Conservation (phyloP, 257 asterid genomes). For the Paraleonurus japonicus region DNA sequence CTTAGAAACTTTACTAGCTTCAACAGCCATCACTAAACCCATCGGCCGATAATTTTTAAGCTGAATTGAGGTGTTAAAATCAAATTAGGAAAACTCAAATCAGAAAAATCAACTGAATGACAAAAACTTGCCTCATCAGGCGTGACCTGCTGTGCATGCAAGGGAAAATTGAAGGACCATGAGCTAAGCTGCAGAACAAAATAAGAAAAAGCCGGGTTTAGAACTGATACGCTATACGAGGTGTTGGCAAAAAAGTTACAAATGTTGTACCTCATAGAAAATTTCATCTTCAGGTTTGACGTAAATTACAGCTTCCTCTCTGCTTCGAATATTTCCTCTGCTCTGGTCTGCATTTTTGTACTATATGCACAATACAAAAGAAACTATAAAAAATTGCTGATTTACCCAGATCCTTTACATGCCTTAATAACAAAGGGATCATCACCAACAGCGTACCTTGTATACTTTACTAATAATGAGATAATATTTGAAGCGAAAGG, state of each 20-base stretch:
- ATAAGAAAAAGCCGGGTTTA: constrained; percentile 15
- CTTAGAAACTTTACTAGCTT: constrained; percentile 50
- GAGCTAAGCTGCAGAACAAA: constrained; percentile 73
- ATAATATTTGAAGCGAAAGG: constrained; percentile 70
- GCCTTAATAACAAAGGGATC: not conserved
- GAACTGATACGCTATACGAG: constrained; percentile 15
- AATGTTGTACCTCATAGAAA: constrained; percentile 53
- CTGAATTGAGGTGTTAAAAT: constrained; percentile 40
- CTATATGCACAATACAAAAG: constrained; percentile 34
- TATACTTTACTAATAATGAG: constrained; percentile 76
- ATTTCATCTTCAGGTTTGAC: constrained; percentile 78
- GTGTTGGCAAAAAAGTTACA: not conserved
- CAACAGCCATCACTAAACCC: constrained; percentile 86
- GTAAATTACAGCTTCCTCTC: constrained; percentile 57
- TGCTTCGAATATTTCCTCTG: constrained; percentile 33
- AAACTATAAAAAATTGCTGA: constrained; percentile 1
- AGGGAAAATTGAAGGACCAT: constrained; percentile 82
- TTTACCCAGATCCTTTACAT: not conserved
- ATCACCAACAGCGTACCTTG: constrained; percentile 45
- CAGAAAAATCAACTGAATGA: not conserved
- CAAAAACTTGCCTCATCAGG: constrained; percentile 58
- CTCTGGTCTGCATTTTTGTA: constrained; percentile 52
- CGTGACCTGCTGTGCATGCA: constrained; percentile 56
- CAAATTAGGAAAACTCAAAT: constrained; percentile 4
- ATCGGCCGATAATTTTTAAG: constrained; percentile 57